Percentiles rank a stretch among this genome's conserved stretches.
Conservation (phyloP, 306 rosid species). For the Corylus heterophylla region DNA sequence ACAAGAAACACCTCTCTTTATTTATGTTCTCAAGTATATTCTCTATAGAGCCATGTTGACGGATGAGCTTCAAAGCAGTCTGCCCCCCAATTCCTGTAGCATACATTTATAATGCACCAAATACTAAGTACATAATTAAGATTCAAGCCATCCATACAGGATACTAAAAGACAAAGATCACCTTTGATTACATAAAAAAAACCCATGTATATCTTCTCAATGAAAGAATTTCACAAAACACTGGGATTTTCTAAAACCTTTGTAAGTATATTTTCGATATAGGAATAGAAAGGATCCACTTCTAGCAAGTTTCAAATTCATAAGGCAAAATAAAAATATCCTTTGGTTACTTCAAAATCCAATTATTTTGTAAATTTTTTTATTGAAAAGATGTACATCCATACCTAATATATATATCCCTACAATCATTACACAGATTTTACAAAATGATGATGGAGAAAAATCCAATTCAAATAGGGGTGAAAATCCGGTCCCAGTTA, state of each 20-base stretch:
- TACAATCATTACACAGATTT: neutral
- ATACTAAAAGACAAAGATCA: neutral
- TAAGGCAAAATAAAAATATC: too few relatives aligned
- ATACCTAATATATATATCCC: neutral
- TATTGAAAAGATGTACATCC: neutral
- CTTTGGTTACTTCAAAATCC: too few relatives aligned
- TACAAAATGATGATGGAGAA: neutral
- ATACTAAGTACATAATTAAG: slow-evolving; percentile 19
- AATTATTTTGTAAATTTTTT: too few relatives aligned
- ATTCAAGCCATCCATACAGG: slow-evolving; percentile 1
- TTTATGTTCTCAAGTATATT: slow-evolving; percentile 76
- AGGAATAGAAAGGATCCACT: too few relatives aligned
- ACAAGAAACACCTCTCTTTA: slow-evolving; percentile 72
- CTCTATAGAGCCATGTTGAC: slow-evolving; percentile 93
- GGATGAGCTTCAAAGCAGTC: slow-evolving; percentile 93
- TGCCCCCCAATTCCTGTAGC: slow-evolving; percentile 90
- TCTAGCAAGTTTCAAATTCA: too few relatives aligned
- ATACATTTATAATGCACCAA: slow-evolving; percentile 21
- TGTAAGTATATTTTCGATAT: too few relatives aligned
- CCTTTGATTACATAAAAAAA: neutral
- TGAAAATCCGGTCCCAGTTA: too few relatives aligned
- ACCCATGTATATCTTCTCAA: too few relatives aligned
- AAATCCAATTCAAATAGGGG: neutral
- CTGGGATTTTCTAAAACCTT: too few relatives aligned
- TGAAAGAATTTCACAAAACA: too few relatives aligned